Evolutionary conservation across 139 green algal species (phyloP).

Genomic region (Diplosphaera chodatii): DNA sequence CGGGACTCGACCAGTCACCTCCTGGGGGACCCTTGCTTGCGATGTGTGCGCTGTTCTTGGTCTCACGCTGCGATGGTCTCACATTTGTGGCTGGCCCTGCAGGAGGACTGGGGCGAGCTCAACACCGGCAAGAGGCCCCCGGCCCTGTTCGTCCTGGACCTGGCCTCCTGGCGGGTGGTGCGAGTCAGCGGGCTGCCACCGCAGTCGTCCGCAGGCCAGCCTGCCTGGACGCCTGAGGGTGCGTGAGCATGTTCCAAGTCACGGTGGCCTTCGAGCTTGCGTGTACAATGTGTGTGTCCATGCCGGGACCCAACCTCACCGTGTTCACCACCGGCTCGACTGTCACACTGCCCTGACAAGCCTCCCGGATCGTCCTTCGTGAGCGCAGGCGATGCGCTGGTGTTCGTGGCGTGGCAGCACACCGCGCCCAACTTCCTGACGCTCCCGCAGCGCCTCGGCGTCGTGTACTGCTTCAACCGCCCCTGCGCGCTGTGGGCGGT

Average conservation of each 20-base stretch:
- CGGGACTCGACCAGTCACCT: no score
- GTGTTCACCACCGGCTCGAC: no score
- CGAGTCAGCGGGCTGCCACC: constrained; percentile 28
- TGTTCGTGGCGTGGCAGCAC: constrained; percentile 75
- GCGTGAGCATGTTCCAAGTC: not conserved
- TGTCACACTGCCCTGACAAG: not conserved
- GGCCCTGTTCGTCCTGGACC: constrained; percentile 59
- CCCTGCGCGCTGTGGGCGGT: constrained; percentile 38
- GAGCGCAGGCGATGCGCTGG: constrained; percentile 35
- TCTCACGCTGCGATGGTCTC: no score
- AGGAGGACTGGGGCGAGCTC: constrained; percentile 86
- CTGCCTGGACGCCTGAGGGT: constrained; percentile 57
- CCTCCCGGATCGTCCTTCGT: not conserved
- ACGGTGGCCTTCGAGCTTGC: no score
- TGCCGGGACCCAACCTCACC: no score
- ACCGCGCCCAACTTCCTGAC: constrained; percentile 49
- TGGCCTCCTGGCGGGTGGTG: constrained; percentile 18
- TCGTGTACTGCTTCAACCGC: constrained; percentile 88
- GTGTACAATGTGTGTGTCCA: no score
- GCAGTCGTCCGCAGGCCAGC: constrained; percentile 55
- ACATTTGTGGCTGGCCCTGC: no score
- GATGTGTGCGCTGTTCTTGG: no score
- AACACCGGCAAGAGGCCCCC: constrained; percentile 67
- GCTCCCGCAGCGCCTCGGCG: constrained; percentile 55
- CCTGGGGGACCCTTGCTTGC: no score